Evolutionary conservation across 2,329 filamentous ascomycete genomes (phyloP).

Genomic region (Amauroascus niger): DNA sequence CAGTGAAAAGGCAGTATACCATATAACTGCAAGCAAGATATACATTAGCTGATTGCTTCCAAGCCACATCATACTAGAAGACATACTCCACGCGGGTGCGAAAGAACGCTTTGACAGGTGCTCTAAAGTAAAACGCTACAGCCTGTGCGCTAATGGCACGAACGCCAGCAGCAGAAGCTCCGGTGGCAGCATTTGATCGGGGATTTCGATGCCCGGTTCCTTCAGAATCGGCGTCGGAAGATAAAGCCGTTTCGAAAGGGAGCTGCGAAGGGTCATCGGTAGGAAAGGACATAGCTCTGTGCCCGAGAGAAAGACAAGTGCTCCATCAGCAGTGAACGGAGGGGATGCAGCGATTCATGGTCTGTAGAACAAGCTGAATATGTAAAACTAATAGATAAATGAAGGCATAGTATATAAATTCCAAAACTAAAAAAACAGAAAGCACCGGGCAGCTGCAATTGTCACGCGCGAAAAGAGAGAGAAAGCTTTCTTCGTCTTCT

Average conservation of each 20-base stretch:
- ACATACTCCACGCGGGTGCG: conserved; percentile 74
- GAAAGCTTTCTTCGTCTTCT: too few species aligned
- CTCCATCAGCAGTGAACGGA: conserved; percentile 18
- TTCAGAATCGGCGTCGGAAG: conserved; percentile 18
- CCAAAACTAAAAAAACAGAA: neutral
- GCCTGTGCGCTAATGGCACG: conserved; percentile 74
- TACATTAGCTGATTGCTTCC: neutral
- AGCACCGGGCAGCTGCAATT: neutral
- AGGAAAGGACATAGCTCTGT: conserved; percentile 15
- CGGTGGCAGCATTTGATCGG: conserved; percentile 54
- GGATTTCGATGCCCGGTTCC: conserved; percentile 33
- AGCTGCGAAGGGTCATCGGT: conserved; percentile 12
- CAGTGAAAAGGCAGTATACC: conserved; percentile 29
- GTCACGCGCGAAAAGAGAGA: neutral
- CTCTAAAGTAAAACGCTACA: conserved; percentile 83
- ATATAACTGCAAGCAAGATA: conserved; percentile 39
- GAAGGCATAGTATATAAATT: neutral
- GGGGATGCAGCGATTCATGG: neutral
- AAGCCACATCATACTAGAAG: neutral
- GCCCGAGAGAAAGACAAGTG: neutral
- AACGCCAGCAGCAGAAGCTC: conserved; percentile 75
- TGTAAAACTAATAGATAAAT: neutral
- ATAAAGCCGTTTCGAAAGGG: conserved; percentile 5
- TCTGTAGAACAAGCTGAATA: neutral
- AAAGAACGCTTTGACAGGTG: conserved; percentile 87